phyloP scores from a whole-genome alignment of 345 rosid species.

The Trapa incisa region DNA sequence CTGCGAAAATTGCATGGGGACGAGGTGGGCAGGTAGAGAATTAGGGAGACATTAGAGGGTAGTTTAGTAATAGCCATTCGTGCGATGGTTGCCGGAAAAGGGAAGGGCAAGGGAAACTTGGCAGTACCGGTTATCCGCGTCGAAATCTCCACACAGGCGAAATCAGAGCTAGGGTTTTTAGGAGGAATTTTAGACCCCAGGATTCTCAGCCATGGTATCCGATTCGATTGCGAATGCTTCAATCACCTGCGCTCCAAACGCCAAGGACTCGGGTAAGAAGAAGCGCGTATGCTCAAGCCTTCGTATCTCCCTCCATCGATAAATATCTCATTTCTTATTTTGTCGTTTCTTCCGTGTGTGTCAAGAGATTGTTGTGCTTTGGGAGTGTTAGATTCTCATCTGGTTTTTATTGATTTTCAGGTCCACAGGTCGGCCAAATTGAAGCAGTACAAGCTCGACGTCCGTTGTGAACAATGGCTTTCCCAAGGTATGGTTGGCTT shows the following conservation, averaged over 20 bases:
- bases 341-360: not conserved
- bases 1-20: not conserved
- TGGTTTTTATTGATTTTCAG: slow-evolving; percentile 22
- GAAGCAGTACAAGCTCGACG: slow-evolving; percentile 89
- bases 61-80: not conserved
- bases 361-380: not conserved
- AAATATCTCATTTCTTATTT: not conserved
- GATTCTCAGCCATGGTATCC: slow-evolving; percentile 37
- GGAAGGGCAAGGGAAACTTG: slow-evolving; percentile 10
- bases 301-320: not conserved
- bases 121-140: slow-evolving; percentile 66
- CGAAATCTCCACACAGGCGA: slow-evolving; percentile 11
- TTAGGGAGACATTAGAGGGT: not conserved
- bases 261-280: slow-evolving; percentile 56
- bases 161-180: slow-evolving; percentile 39
- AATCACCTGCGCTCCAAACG: slow-evolving; percentile 33
- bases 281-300: slow-evolving; percentile 41
- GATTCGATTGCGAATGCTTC: slow-evolving; percentile 50
- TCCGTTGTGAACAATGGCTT: slow-evolving; percentile 96
- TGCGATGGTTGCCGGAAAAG: not conserved
- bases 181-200: slow-evolving; percentile 7
- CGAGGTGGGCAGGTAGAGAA: not conserved
- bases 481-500: slow-evolving; percentile 51
- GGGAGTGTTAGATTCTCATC: not conserved
- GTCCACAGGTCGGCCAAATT: slow-evolving; percentile 77